Evolutionary conservation across 1,139 yeast genomes (phyloP).

Genomic region (Saccharomyces hybrid): DNA sequence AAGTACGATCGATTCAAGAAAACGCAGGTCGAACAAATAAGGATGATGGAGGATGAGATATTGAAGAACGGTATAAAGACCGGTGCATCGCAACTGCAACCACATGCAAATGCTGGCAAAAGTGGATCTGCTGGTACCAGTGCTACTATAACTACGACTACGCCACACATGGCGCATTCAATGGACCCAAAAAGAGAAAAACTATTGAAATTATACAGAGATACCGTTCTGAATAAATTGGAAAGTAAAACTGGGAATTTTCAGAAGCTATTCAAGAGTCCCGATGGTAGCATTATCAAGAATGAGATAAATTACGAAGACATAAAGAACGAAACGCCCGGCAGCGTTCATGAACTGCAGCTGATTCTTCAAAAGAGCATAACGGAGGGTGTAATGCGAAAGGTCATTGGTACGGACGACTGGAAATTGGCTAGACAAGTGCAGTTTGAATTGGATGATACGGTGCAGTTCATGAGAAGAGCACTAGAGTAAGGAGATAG

Average conservation of each 20-base stretch:
- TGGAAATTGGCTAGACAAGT: conserved; percentile 26
- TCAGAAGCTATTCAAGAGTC: conserved; percentile 12
- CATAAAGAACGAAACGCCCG: conserved; percentile 24
- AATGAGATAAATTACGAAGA: conserved; percentile 20
- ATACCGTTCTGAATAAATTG: conserved; percentile 29
- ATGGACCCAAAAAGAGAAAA: conserved; percentile 27
- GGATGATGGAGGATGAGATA: conserved; percentile 18
- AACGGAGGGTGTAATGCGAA: conserved; percentile 26
- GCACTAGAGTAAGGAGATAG: conserved; percentile 24
- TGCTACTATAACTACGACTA: conserved; percentile 1
- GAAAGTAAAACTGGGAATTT: conserved; percentile 17
- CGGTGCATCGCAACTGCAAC: not conserved
- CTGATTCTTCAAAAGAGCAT: conserved; percentile 26
- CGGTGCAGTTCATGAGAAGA: conserved; percentile 31
- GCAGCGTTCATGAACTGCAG: conserved; percentile 29
- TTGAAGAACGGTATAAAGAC: conserved; percentile 4
- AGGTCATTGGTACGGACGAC: conserved; percentile 17
- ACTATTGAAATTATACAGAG: conserved; percentile 26
- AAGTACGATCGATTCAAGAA: conserved; percentile 16
- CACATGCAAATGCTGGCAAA: conserved; percentile 3
- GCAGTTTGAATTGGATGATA: conserved; percentile 29
- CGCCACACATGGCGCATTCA: not conserved
- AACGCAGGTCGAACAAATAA: conserved; percentile 13
- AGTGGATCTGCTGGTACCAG: conserved; percentile 4
- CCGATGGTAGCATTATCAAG: conserved; percentile 12